Base-by-base conservation (phyloP, 306 rosid species). In the Herpetospermum pedunculosum region DNA sequence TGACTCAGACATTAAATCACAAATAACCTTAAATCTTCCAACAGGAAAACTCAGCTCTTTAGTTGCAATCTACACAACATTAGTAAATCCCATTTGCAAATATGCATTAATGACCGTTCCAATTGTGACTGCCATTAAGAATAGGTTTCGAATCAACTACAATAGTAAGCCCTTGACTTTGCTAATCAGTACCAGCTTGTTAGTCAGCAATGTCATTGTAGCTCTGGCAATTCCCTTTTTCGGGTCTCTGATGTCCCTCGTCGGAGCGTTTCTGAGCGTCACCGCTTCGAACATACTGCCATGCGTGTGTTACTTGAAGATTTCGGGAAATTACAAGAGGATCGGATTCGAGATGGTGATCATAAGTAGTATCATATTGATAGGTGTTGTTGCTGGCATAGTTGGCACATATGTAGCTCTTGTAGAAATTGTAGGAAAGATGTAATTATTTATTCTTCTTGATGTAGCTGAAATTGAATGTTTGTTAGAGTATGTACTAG, bases 101-200 rank as follows among this genome's bases (percentile, higher is more conserved):
- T 92, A 85, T 76, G 94, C 92, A 15, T 78, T 92, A 76, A 88
- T 89, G 89, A 82, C 84, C 19, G 85, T 85, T 52, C 98, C 96
- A 0, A 81, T 92, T 6, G 81, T 82, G 11, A 85, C 77, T 75
- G 87, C 90, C 38, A 59, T 83, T 23, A 85, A 92, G 75, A 84
- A 48, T 0, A 57, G 85, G 16, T 77, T 86, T 67, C 86, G 85
- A 40, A 11, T 15, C 2, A 16, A 47, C 9, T 26, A 46, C 82
- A 89, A 77, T 62, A 88, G 65, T 15, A 81, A 76, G 67, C 12
- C 76, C 41, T 79, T 52, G 1, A 75, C 76, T n/a, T 35, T 85
- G 25, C 23, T 81, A 5, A 65, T 85, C 0, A 74, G 88, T 62
- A 84, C 83, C 14, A 0, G 44, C 4, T 50, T 89, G 76, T 85